A percentile compares a stretch with the other conserved stretches of the same genome.
phyloP scores from a whole-genome alignment of 2,329 filamentous ascomycete genomes.

The Botrytis fragariae region DNA sequence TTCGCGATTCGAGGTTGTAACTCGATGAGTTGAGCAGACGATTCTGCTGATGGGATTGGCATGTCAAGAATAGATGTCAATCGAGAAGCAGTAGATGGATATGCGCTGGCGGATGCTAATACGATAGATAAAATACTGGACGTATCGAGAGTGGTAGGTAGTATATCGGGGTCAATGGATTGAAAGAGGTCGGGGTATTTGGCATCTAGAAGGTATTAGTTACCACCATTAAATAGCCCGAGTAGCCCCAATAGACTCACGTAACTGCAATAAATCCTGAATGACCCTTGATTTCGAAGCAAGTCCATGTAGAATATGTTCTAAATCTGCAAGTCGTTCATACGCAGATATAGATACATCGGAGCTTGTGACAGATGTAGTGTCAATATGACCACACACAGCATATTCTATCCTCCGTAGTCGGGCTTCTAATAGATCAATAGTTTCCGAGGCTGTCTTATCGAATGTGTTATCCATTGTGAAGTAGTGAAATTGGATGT shows the following conservation, averaged over 20 bases:
- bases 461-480: constrained; percentile 37
- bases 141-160: constrained; percentile 35
- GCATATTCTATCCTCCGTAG: constrained; percentile 37
- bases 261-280: constrained; percentile 37
- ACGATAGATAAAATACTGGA: constrained; percentile 34
- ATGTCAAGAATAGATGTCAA: constrained; percentile 38
- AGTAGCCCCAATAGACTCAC: constrained; percentile 26
- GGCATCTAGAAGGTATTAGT: constrained; percentile 33
- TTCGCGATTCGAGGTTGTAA: constrained; percentile 37
- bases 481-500: background rate
- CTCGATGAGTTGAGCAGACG: constrained; percentile 37
- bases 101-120: constrained; percentile 38
- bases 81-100: constrained; percentile 37
- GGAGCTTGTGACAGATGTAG: constrained; percentile 14
- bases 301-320: constrained; percentile 33
- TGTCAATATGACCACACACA: constrained; percentile 29
- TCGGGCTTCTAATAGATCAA: constrained; percentile 37
- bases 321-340: constrained; percentile 27
- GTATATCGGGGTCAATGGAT: constrained; percentile 28
- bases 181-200: constrained; percentile 39
- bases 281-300: constrained; percentile 36
- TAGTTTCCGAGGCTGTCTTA: constrained; percentile 36
- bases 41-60: constrained; percentile 35
- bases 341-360: constrained; percentile 23
- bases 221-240: background rate